These are phyloP conservation scores for Hypoxylon crocopeplum DNA, from an alignment of 495 filamentous ascomycete genomes.

Conservation along the genomic window DNA sequence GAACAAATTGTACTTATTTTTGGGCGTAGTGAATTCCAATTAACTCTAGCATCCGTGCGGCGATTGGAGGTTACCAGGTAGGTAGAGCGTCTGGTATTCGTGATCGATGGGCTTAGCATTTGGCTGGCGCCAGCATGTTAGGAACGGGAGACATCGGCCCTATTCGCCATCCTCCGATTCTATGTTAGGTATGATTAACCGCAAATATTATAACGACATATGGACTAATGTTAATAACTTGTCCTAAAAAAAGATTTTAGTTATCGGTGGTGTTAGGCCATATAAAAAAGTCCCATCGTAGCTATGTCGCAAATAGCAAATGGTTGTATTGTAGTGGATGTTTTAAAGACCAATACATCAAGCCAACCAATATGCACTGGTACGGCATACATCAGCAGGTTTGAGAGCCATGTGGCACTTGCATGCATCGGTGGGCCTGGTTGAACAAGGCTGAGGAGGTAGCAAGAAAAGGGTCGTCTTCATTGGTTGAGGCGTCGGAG, in stretches of 20 bases:
- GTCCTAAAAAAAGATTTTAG: no score
- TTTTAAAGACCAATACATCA: slow-evolving; percentile 8
- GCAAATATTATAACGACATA: no score
- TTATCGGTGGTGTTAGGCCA: slow-evolving; percentile 1
- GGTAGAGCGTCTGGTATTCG: neutral
- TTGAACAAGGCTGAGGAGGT: slow-evolving; percentile 25
- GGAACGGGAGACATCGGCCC: slow-evolving; percentile 14
- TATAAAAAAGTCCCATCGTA: slow-evolving; percentile 1
- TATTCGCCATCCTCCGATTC: no score
- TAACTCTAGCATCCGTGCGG: neutral
- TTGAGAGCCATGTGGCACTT: slow-evolving; percentile 27
- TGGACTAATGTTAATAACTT: no score
- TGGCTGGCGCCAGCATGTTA: slow-evolving; percentile 38
- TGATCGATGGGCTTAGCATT: slow-evolving; percentile 14
- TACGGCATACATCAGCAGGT: neutral
- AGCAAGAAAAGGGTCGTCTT: neutral
- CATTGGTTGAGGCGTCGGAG: slow-evolving; percentile 22
- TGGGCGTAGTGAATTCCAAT: neutral
- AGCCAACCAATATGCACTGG: neutral
- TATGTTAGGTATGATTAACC: no score
- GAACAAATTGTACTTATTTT: slow-evolving; percentile 8
- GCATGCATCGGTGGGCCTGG: slow-evolving; percentile 4
- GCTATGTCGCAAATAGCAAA: neutral
- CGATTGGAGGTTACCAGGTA: no score
- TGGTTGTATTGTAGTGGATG: neutral